Evolutionary conservation across 2,329 filamentous ascomycete genomes (phyloP), one percentile per base, ranked within the genome.

Genomic region (Hawksworthiomyces lignivorus): DNA sequence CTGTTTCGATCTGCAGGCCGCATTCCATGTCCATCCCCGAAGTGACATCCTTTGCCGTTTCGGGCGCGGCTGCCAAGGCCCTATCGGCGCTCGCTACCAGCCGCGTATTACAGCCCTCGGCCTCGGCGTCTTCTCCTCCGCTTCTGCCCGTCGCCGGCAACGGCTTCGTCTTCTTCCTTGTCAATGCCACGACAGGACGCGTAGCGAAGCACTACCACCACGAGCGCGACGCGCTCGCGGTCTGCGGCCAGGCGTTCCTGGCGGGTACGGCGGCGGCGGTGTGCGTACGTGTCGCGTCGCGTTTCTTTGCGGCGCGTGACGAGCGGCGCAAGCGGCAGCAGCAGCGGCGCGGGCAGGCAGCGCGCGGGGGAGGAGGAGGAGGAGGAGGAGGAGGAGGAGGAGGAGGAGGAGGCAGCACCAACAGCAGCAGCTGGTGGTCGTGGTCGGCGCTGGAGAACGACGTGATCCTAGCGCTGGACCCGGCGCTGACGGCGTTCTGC

Each of bases 131-230:
- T n/a, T n/a, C n/a, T n/a, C n/a, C n/a, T n/a, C n/a, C n/a, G n/a
- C n/a, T n/a, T n/a, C n/a, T n/a, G n/a, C n/a, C 62, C 12, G 51
- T 57, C 29, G 51, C 54, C 18, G 71, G 77, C 22, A 87, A 92
- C 64, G 85, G 82, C 43, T 90, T 92, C 57, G 69, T 94, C 39
- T 94, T 94, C 68, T 94, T 94, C 64, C 72, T 90, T 15, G 82
- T 85, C 45, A 94, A 94, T 63, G 56, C 55, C 29, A 8, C 34
- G 30, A 18, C 28, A 19, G 10, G 24, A 31, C 27, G 14, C 39
- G 38, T 26, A 50, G 27, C 44, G 50, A n/a, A 29, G 37, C 24
- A 12, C n/a, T 15, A 39, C 27, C 7, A 21, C 24, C 17, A 4
- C 47, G 60, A 69, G 19, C n/a, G n/a, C n/a, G n/a, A n/a, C n/a